A percentile compares a stretch with the other conserved stretches of the same genome.
Evolutionary conservation across 176 grass and related monocot genomes (phyloP).

Genomic region (Bolboschoenus planiculmis): DNA sequence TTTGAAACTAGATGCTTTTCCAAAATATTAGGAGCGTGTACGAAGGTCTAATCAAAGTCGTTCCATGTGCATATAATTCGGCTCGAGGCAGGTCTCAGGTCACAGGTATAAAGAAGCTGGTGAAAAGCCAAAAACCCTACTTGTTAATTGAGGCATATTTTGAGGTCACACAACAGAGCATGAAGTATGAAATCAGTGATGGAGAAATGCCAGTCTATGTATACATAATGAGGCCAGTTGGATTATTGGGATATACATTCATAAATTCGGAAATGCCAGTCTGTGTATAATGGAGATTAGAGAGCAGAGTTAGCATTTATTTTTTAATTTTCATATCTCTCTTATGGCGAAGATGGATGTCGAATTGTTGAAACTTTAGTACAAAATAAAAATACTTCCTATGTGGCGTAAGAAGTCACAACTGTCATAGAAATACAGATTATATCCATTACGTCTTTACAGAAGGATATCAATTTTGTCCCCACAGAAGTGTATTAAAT

Average conservation of each 20-base stretch:
- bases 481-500: not conserved
- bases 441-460: not conserved
- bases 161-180: slow-evolving; percentile 32
- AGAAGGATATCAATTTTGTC: not conserved
- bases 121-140: slow-evolving; percentile 26
- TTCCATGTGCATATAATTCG: slow-evolving; percentile 47
- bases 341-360: not conserved
- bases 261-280: slow-evolving; percentile 31
- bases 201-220: too few relatives aligned
- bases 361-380: not conserved
- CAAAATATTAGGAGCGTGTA: slow-evolving; percentile 68
- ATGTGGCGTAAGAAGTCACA: not conserved
- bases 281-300: slow-evolving; percentile 34
- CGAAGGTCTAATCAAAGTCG: slow-evolving; percentile 39
- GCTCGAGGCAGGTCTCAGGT: slow-evolving; percentile 44
- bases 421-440: not conserved
- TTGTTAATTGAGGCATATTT: slow-evolving; percentile 53
- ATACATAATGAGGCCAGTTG: too few relatives aligned
- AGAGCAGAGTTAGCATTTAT: slow-evolving; percentile 21
- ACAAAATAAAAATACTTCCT: too few relatives aligned
- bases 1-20: slow-evolving; percentile 50
- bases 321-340: not conserved
- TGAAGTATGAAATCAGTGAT: too few relatives aligned
- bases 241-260: slow-evolving; percentile 36
- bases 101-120: slow-evolving; percentile 41